These are phyloP conservation scores for Avena sativa DNA, from an alignment of 176 grass and related monocot genomes.

Conservation along the genomic window DNA sequence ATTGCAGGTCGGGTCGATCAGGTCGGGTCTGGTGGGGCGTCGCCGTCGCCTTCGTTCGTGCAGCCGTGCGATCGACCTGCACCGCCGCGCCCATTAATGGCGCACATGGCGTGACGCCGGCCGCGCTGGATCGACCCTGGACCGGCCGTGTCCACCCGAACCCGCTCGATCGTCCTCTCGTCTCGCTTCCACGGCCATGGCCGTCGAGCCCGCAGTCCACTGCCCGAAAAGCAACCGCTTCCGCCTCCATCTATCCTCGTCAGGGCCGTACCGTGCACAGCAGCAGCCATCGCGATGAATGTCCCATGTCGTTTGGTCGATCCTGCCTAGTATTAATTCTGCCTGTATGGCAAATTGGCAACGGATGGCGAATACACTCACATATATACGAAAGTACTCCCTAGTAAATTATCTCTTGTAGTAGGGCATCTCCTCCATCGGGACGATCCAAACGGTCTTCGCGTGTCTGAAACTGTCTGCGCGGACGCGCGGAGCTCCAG, in stretches of 20 bases:
- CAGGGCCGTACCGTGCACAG: neutral
- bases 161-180: neutral
- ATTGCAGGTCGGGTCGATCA: too few species aligned
- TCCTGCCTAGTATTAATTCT: neutral
- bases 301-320: neutral
- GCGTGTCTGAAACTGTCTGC: too few species aligned
- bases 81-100: conserved; percentile 49
- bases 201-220: neutral
- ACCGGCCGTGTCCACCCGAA: neutral
- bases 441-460: too few species aligned
- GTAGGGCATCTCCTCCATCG: too few species aligned
- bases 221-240: neutral
- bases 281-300: neutral
- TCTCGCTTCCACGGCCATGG: neutral
- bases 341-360: neutral
- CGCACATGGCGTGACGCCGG: conserved; percentile 47
- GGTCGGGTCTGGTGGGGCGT: too few species aligned
- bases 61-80: neutral
- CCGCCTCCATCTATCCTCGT: neutral
- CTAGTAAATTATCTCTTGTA: too few species aligned
- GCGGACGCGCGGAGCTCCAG: too few species aligned
- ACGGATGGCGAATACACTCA: too few species aligned
- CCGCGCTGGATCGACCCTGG: neutral
- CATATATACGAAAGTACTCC: too few species aligned
- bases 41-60: neutral